phyloP scores from a whole-genome alignment of 495 filamentous ascomycete species.

The Mytilinidion resinicola region DNA sequence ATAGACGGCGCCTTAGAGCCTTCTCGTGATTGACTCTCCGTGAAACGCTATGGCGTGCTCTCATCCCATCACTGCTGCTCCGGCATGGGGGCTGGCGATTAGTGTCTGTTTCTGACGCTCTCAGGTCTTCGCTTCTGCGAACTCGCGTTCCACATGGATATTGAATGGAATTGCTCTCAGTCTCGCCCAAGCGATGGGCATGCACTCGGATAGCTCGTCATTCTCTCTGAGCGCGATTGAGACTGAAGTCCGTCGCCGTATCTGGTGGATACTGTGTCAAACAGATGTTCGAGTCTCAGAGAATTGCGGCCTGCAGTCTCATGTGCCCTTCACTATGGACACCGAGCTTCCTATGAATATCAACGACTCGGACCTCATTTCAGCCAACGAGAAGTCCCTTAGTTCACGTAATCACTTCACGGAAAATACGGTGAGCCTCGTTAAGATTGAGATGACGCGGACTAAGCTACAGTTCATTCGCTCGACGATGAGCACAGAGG shows the following conservation, averaged over 20 bases:
- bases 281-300: constrained; percentile 8
- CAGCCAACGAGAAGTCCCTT: neutral
- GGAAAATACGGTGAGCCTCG: constrained; percentile 9
- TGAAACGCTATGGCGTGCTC: neutral
- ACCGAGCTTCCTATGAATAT: constrained; percentile 13
- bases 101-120: neutral
- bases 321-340: constrained; percentile 4
- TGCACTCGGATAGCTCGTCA: constrained; percentile 11
- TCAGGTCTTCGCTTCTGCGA: constrained; percentile 2
- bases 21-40: too few relatives aligned
- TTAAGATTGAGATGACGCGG: constrained; percentile 8
- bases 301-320: constrained; percentile 14
- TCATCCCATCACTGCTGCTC: neutral
- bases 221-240: neutral
- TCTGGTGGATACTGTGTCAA: constrained; percentile 21
- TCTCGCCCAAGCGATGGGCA: constrained; percentile 14
- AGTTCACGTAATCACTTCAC: constrained; percentile 3
- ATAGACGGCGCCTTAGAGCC: neutral
- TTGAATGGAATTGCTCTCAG: constrained; percentile 13
- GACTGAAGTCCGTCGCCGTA: constrained; percentile 14
- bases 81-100: too few relatives aligned
- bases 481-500: neutral
- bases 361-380: constrained; percentile 14
- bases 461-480: constrained; percentile 7
- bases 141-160: constrained; percentile 14